Evolutionary conservation across 192 early-diverging fungal genomes (phyloP), one percentile per base, ranked within the genome.

Genomic region (Spinellus fusiger): DNA sequence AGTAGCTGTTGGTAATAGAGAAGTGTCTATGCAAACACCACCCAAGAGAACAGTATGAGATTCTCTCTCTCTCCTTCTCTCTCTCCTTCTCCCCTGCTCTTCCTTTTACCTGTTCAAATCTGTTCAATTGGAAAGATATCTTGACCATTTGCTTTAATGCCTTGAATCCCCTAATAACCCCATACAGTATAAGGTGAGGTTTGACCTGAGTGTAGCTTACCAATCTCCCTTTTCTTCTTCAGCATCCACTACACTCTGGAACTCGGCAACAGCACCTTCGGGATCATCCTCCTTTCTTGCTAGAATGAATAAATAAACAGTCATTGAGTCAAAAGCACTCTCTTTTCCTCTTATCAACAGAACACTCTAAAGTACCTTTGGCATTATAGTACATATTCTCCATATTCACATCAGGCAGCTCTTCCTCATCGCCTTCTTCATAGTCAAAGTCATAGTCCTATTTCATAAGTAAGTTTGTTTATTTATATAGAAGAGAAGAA

Each of bases 331-430:
- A n/a, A 59, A 6, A 32, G 29, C 27, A 16, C 18, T 31, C 8
- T 9, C 23, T 37, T 26, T 27, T 18, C 49, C 13, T 22, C 28
- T 32, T 27, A 32, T 12, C 18, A 31, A 6, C 2, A 16, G 7
- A 29, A 53, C 22, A 1, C 20, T 26, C n/a, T 15, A 18, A 25
- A 25, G 8, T 32, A 79, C 91, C 89, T 78, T 95, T 95, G 44
- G 93, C 93, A 54, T 80, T 87, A 68, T 95, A 93, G 70, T 95
- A 95, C 57, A 83, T 88, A 69, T 95, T 93, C 64, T 95, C 93
- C 31, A 95, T 65, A 54, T 85, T 86, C 12, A 89, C 86, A 62
- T 89, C 86, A 4, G 85, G 84, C 60, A 91, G 90, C 53, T 91
- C 90, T 35, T 82, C 82, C 44, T 91, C 89, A 40, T 90, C 87